Evolutionary conservation across 495 filamentous ascomycete species (phyloP), one percentile per base, ranked within the genome.

Genomic region (Lophium mytilinum): DNA sequence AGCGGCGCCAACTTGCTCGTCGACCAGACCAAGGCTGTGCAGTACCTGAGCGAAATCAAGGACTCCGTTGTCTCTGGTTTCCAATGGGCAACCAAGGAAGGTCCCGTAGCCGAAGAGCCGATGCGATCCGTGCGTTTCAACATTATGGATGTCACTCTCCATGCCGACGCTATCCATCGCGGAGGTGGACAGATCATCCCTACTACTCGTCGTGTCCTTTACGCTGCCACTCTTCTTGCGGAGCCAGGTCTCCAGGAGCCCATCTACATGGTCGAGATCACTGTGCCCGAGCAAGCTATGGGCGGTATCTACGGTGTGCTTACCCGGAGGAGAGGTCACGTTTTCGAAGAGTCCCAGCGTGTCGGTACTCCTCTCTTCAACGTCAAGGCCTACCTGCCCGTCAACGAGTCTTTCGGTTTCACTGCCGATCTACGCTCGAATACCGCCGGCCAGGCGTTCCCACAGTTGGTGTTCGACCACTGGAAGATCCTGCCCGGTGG

Each of bases 11-110:
- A 99, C 80, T 77, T 99, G 83, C 79, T 99, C 59, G 86, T 99
- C 68, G 93, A 99, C 76, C 93, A 96, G 84, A 96, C 92, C 79
- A 98, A 98, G 88, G 93, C 93, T 66, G 93, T 99, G 57, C 93
- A 99, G 80, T 99, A 97, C 84, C 81, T 99, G 56, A 91, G 91
- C 80, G 93, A 99, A 87, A 99, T 99, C 83, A 99, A 99, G 86
- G 93, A 99, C 66, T 97, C 93, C 58, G 87, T 99, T 65, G 91
- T 97, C 66, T 99, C 93, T 67, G 93, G 94, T 81, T 99, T 99
- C 89, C 93, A 99, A 75, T 97, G 94, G 93, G 93, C 93, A 53
- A 89, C 91, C 64, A 86, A 92, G 70, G 93, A 99, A 83, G 93
- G 94, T 75, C 93, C 93, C 65, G 74, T 99, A 69, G 90, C 87